Conservation (phyloP, 805 yeast genomes). For the Pichia membranifaciens region DNA sequence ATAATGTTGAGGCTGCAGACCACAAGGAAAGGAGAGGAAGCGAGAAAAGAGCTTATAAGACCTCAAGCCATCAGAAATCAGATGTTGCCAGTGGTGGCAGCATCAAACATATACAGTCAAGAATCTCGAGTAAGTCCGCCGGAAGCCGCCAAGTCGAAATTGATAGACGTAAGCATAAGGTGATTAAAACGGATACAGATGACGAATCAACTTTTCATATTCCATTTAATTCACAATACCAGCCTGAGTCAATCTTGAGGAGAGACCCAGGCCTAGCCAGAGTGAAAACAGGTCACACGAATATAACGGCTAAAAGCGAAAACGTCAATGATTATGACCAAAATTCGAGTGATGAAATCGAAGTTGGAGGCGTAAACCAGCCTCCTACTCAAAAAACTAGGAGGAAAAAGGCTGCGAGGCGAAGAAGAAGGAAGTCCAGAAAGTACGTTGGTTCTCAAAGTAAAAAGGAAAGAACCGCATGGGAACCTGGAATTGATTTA, state of each 20-base stretch:
- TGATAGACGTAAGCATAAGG: slow-evolving; percentile 1
- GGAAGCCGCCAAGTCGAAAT: slow-evolving; percentile 3
- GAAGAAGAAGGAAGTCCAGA: slow-evolving; percentile 16
- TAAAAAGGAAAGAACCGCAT: slow-evolving; percentile 39
- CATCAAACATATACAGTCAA: neutral
- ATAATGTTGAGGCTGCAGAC: neutral
- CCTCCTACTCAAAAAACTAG: neutral
- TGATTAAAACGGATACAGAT: slow-evolving; percentile 7
- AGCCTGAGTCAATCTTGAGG: slow-evolving; percentile 7
- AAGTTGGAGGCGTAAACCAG: neutral
- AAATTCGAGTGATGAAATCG: slow-evolving; percentile 4
- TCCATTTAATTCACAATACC: slow-evolving; percentile 2
- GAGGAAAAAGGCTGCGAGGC: slow-evolving; percentile 3
- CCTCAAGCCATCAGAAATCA: too few relatives aligned
- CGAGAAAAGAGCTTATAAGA: neutral
- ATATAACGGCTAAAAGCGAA: too few relatives aligned
- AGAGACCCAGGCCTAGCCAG: neutral
- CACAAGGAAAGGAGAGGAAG: neutral
- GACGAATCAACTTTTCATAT: neutral
- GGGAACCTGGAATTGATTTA: slow-evolving; percentile 58
- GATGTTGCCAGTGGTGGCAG: neutral
- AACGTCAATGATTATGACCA: neutral
- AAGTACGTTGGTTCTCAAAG: slow-evolving; percentile 34
- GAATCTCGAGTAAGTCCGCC: neutral
- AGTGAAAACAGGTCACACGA: too few relatives aligned